Base-by-base conservation (phyloP, 106 monocot species). In the Dendrobium officinale region DNA sequence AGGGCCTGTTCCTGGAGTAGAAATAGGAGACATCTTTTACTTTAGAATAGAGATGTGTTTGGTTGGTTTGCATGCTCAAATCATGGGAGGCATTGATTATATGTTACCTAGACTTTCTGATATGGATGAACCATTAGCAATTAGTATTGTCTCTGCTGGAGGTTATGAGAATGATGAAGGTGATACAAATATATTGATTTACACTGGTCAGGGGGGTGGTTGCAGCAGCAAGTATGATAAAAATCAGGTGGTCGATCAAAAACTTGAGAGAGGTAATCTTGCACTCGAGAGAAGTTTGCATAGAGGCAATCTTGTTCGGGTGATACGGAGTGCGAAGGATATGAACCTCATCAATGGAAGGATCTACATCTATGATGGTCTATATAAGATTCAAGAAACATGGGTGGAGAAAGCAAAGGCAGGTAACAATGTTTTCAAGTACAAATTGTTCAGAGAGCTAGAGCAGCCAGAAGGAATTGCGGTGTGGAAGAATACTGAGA, bases 341-440 rank as follows among this genome's bases (percentile, higher is more conserved):
- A 55, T 42, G 6, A 77, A 20, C 70, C 27, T 26, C 10, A 79
- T 26, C 9, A 78, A 68, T 78, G 86, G 89, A 16, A 93, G 85
- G 79, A 88, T 93, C 70, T 96, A 96, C 61, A 72, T 91, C 49
- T 96, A 96, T 79, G 95, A 96, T 75, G 95, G 95, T 26, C 80
- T 96, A 8, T 96, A 96, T 80, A 87, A 85, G 77, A 79, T 96
- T 66, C 45, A 85, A 5, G 80, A 82, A 19, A 89, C 86, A 10
- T 96, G 93, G 93, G 51, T 83, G 19, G 93, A 93, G 64, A 93
- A 81, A 58, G 85, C 83, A 2, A 96, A 93, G 75, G 42, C 77
- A 19, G 95, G 95, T 4, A 88, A 84, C 54, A 91, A 86, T 77
- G 80, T 91, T 77, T 96, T 93, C 75, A 96, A 96, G 77, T 96